phyloP scores from a whole-genome alignment of 169 alveolate species.

The Plasmodium ovale region DNA sequence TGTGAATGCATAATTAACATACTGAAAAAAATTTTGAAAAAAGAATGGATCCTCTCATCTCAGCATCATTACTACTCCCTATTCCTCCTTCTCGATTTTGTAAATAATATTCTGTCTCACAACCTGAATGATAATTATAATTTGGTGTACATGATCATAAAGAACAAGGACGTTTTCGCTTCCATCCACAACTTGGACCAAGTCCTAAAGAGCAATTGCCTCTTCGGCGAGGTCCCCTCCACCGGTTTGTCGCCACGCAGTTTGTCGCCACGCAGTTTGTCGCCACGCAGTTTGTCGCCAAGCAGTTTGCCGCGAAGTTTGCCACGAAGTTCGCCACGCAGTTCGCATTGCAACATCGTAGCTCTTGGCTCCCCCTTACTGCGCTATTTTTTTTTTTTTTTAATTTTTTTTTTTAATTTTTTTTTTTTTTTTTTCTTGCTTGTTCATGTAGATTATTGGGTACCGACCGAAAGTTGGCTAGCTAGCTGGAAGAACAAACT shows the following conservation, averaged over 20 bases:
- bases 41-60: constrained; percentile 72
- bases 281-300: no score
- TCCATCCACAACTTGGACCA: constrained; percentile 60
- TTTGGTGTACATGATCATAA: constrained; percentile 63
- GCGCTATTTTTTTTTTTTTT: constrained; percentile 3
- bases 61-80: constrained; percentile 56
- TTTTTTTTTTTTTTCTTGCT: constrained; percentile 1
- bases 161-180: constrained; percentile 59
- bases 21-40: constrained; percentile 68
- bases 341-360: no score
- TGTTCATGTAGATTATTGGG: constrained; percentile 59
- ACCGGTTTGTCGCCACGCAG: neutral
- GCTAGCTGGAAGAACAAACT: constrained; percentile 56
- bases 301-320: no score
- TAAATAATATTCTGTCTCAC: constrained; percentile 66
- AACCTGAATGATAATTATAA: constrained; percentile 65
- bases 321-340: no score
- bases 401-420: neutral
- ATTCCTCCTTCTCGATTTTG: constrained; percentile 69
- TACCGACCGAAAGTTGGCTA: constrained; percentile 74
- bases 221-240: constrained; percentile 13
- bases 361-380: no score
- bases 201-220: constrained; percentile 19
- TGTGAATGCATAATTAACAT: constrained; percentile 69
- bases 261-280: no score